Conservation (phyloP, 768 basidiomycete species). For the Rhodocollybia butyracea region DNA sequence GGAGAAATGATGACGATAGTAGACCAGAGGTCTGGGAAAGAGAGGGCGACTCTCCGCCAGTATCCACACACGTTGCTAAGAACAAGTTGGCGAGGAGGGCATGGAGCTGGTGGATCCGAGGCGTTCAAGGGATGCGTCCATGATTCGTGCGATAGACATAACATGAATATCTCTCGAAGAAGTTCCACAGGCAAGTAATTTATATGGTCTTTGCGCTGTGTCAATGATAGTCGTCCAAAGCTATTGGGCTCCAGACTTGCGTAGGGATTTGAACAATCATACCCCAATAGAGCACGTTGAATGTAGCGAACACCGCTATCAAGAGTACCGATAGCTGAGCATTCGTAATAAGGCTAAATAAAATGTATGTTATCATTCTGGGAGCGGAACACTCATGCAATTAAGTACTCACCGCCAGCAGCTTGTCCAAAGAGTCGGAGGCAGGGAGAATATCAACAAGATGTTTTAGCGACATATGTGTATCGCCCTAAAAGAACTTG, state of each 20-base stretch:
- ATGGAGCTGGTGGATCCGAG: too few species aligned
- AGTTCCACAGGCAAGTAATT: background rate
- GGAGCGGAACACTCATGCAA: too few species aligned
- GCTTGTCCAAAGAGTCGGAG: too few species aligned
- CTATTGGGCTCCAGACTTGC: too few species aligned
- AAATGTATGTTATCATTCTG: too few species aligned
- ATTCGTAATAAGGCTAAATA: too few species aligned
- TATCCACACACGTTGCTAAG: background rate
- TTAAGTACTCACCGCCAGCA: too few species aligned
- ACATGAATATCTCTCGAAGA: slow-evolving; percentile 1
- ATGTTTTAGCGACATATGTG: background rate
- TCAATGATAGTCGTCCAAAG: background rate
- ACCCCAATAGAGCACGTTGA: background rate
- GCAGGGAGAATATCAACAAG: background rate
- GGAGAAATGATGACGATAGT: background rate
- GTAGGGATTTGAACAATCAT: background rate
- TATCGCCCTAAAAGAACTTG: too few species aligned
- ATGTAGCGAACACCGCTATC: background rate
- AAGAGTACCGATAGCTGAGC: background rate
- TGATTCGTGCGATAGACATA: background rate
- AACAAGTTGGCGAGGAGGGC: background rate
- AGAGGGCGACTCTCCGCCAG: slow-evolving; percentile 1
- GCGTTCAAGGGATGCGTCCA: too few species aligned
- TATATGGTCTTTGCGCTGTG: background rate
- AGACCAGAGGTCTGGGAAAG: slow-evolving; percentile 2